phyloP scores from a whole-genome alignment of 2,329 filamentous ascomycete species.

The Aspergillus alliaceus region DNA sequence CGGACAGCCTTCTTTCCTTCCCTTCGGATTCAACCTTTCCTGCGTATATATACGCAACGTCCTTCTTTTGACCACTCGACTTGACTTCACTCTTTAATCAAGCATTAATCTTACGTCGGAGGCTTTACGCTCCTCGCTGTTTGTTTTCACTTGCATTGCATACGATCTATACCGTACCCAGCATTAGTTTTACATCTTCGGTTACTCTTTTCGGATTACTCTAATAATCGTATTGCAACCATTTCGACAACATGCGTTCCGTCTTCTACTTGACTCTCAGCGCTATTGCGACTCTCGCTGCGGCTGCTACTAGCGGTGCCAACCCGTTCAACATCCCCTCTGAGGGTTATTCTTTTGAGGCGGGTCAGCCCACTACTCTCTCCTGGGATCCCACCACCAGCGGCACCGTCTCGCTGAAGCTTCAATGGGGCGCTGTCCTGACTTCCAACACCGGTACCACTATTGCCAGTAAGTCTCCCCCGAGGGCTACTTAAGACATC shows the following conservation, averaged over 20 bases:
- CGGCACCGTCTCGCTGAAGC: slow-evolving; percentile 53
- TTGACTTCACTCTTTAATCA: slow-evolving; percentile 7
- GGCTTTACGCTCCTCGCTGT: slow-evolving; percentile 1
- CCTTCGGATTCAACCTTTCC: slow-evolving; percentile 11
- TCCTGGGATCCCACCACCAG: slow-evolving; percentile 51
- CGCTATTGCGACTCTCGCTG: slow-evolving; percentile 45
- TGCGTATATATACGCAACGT: neutral
- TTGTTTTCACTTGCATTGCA: neutral
- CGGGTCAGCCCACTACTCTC: slow-evolving; percentile 48
- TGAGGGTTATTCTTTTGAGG: slow-evolving; percentile 45
- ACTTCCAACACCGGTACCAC: slow-evolving; percentile 42
- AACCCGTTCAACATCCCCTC: slow-evolving; percentile 52
- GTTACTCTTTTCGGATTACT: neutral
- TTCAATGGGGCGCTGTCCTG: slow-evolving; percentile 47
- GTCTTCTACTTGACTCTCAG: slow-evolving; percentile 44
- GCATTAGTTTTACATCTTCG: neutral
- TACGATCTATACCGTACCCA: slow-evolving; percentile 3
- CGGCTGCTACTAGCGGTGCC: slow-evolving; percentile 35
- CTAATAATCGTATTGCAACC: neutral
- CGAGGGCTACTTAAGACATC: neutral
- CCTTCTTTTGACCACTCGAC: slow-evolving; percentile 5
- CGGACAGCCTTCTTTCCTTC: slow-evolving; percentile 8
- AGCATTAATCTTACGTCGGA: neutral
- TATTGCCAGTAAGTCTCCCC: slow-evolving; percentile 45
- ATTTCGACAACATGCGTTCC: slow-evolving; percentile 46